Base-by-base conservation (phyloP, 768 basidiomycete genomes). In the Calocybe cyanea region DNA sequence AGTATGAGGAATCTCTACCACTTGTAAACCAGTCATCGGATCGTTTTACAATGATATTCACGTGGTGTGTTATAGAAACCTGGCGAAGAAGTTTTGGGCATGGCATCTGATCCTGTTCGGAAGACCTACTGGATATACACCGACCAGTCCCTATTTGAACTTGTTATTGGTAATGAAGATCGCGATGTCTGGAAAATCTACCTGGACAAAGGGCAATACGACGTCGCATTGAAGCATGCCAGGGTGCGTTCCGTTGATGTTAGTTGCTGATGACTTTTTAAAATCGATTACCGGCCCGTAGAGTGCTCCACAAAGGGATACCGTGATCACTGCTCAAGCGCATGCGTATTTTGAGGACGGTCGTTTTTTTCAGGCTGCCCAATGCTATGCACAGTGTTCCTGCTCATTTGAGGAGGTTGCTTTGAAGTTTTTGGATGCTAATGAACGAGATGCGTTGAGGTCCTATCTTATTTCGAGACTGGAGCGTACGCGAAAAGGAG, bases 51-150 rank as follows among this genome's bases (percentile, higher is more conserved):
- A 25, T 37, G 3, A 21, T 33, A 8, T 23, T 32, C 30, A 48
- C 19, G 9, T 11, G 14, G 13, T 7, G 20, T 39, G 14, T 44
- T 11, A 13, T n/a, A 96, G 93, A 85, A 83, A 77, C 71, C 80
- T 5, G 79, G 76, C 20, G 92, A 95, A 58, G 68, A 65, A 28
- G 81, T 91, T 14, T 71, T 79, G 21, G 90, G 86, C 0, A 67
- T 97, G 24, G 79, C 85, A 4, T 77, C 87, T 7, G 96, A 99
- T 64, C 87, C 87, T 14, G 82, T 90, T 3, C 80, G 87, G 7
- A 84, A 81, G 63, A 98, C 95, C 11, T 94, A 86, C 56, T 99
- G 96, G 96, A 78, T 93, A 1, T 94, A 85, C 60, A 94, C 94
- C 0, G 84, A 90, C 52, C 81, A 83, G 50, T 87, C 90, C 0